These are phyloP conservation scores for Coemansia sp. DNA, from an alignment of 192 early-diverging fungal genomes.

Conservation along the genomic window DNA sequence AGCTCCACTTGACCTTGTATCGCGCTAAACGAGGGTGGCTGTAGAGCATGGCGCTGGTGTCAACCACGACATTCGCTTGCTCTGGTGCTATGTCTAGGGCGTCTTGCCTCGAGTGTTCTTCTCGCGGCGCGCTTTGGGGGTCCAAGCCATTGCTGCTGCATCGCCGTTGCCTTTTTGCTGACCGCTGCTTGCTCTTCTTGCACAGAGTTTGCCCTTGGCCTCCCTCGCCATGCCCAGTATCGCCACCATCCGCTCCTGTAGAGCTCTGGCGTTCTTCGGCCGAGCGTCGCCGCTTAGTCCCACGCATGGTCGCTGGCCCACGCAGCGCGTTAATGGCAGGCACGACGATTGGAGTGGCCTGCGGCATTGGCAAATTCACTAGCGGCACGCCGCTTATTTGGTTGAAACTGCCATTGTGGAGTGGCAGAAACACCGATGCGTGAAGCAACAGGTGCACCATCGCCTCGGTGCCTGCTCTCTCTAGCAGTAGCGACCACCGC, in stretches of 20 bases:
- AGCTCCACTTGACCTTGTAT: slow-evolving; percentile 16
- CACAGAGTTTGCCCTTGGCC: neutral
- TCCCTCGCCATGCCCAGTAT: neutral
- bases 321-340: slow-evolving; percentile 5
- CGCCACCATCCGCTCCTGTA: neutral
- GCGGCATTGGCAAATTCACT: slow-evolving; percentile 6
- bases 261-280: neutral
- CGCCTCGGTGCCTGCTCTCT: slow-evolving; percentile 27
- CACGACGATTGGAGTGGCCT: slow-evolving; percentile 1
- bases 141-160: neutral
- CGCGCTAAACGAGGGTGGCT: slow-evolving; percentile 9
- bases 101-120: neutral
- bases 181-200: neutral
- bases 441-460: slow-evolving; percentile 27
- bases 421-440: slow-evolving; percentile 38
- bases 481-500: slow-evolving; percentile 29
- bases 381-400: slow-evolving; percentile 43
- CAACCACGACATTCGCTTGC: slow-evolving; percentile 11
- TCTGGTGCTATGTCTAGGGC: neutral
- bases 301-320: neutral
- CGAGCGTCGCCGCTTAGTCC: slow-evolving; percentile 13
- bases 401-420: slow-evolving; percentile 25
- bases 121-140: neutral
- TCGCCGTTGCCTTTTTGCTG: neutral
- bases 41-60: slow-evolving; percentile 29